These are phyloP conservation scores for Chlamydomonas schloesseri DNA, from an alignment of 139 green algal species.

Conservation along the genomic window DNA sequence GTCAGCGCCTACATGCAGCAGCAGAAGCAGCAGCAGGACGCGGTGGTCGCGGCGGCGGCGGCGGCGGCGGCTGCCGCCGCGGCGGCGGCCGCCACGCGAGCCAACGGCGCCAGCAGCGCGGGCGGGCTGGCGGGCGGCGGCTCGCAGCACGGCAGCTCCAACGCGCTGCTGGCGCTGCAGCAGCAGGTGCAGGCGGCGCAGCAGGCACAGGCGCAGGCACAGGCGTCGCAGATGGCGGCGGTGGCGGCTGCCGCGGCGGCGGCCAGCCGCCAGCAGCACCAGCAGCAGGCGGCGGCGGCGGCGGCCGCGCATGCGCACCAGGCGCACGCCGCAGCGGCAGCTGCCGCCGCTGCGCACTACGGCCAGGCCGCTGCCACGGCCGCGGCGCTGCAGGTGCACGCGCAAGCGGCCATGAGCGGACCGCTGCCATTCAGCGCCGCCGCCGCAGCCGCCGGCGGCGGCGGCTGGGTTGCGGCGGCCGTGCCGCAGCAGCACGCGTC, in stretches of 20 bases:
- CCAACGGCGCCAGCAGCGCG: background rate
- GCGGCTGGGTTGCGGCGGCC: no score
- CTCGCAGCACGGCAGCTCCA: background rate
- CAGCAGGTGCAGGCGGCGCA: conserved; percentile 11
- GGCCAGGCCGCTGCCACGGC: background rate
- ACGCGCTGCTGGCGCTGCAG: background rate
- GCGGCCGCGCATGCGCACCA: no score
- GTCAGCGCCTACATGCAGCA: conserved; percentile 2
- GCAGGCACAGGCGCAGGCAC: background rate
- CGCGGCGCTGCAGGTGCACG: no score
- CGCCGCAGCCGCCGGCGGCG: no score
- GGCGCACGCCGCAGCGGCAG: no score
- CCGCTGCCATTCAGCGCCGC: no score
- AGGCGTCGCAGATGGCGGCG: background rate
- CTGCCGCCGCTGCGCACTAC: background rate
- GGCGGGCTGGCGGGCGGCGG: background rate
- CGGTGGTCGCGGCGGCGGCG: background rate
- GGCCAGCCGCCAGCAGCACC: background rate
- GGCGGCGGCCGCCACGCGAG: background rate
- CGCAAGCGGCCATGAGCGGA: no score
- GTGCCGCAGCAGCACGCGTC: no score
- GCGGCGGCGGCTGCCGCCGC: conserved; percentile 11
- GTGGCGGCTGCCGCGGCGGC: no score
- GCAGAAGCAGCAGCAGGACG: conserved; percentile 30
- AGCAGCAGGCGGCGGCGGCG: background rate